Percentiles rank a stretch among this genome's conserved stretches.
These are phyloP conservation scores for Parasitella parasitica DNA, from an alignment of 371 early-diverging fungal species.

Conservation along the genomic window DNA sequence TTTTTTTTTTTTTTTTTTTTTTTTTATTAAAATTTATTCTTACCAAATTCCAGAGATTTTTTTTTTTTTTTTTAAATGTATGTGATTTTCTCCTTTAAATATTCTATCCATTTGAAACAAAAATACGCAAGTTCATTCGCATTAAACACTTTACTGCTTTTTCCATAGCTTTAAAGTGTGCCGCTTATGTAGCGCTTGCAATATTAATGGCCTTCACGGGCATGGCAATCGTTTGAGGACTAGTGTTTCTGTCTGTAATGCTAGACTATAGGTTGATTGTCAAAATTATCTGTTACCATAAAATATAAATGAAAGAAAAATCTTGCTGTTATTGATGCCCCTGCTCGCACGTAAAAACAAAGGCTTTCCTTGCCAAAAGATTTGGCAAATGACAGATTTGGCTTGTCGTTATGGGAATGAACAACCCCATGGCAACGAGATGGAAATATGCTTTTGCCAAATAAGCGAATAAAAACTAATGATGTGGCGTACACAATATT, in stretches of 20 bases:
- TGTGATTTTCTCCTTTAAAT: neutral
- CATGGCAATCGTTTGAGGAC: conserved; percentile 31
- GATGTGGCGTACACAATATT: neutral
- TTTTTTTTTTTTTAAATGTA: neutral
- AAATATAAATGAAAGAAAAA: conserved; percentile 1
- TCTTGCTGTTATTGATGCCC: no score
- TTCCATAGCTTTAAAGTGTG: conserved; percentile 20
- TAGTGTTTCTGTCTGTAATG: conserved; percentile 19
- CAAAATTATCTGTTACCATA: conserved; percentile 6
- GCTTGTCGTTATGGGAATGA: no score
- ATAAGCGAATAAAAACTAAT: neutral
- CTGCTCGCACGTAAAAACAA: no score
- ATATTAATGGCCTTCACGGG: conserved; percentile 10
- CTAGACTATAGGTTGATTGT: conserved; percentile 33
- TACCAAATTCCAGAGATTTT: neutral
- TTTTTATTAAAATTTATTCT: no score
- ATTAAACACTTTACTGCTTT: conserved; percentile 23
- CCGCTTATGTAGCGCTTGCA: conserved; percentile 36
- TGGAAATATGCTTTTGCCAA: no score
- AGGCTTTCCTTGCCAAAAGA: neutral
- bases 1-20: no score
- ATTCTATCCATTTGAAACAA: neutral
- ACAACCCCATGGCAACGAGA: no score
- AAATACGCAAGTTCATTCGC: conserved; percentile 33
- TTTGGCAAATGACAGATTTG: neutral